phyloP scores from a whole-genome alignment of 2,329 filamentous ascomycete genomes.

The Cladosporium velox region DNA sequence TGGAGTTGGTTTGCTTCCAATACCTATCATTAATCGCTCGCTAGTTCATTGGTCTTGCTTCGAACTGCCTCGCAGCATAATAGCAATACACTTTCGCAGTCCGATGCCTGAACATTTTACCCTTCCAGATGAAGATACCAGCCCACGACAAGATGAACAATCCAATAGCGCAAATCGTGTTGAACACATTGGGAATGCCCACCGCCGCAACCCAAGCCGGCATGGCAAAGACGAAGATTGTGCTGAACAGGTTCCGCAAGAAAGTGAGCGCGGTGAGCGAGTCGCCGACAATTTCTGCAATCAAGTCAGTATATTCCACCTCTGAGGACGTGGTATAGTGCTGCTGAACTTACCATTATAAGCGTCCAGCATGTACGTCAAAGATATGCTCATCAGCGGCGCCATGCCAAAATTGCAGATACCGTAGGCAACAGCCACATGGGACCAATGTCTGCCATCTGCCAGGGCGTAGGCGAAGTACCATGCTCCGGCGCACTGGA shows the following conservation, averaged over 20 bases:
- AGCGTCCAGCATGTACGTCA: slow-evolving; percentile 45
- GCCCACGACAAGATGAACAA: slow-evolving; percentile 36
- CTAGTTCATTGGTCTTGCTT: slow-evolving; percentile 30
- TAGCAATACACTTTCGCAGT: slow-evolving; percentile 39
- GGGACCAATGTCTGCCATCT: slow-evolving; percentile 30
- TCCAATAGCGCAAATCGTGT: slow-evolving; percentile 42
- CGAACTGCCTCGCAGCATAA: slow-evolving; percentile 40
- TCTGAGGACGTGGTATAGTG: background rate
- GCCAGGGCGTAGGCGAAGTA: slow-evolving; percentile 43
- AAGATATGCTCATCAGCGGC: slow-evolving; percentile 37
- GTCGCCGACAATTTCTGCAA: slow-evolving; percentile 49
- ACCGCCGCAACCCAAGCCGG: slow-evolving; percentile 45
- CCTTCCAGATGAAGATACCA: slow-evolving; percentile 38
- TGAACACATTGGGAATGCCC: slow-evolving; percentile 46
- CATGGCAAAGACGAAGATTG: slow-evolving; percentile 50
- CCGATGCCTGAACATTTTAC: slow-evolving; percentile 39
- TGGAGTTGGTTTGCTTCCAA: background rate
- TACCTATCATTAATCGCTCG: background rate
- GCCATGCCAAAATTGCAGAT: slow-evolving; percentile 43
- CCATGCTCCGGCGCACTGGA: slow-evolving; percentile 37
- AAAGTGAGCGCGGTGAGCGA: slow-evolving; percentile 50
- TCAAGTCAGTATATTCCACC: slow-evolving; percentile 20
- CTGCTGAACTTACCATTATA: slow-evolving; percentile 39
- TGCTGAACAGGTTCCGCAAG: slow-evolving; percentile 47
- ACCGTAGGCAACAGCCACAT: slow-evolving; percentile 42